Evolutionary conservation across 345 rosid genomes (phyloP).

Genomic region (Pugionium dolabratum): DNA sequence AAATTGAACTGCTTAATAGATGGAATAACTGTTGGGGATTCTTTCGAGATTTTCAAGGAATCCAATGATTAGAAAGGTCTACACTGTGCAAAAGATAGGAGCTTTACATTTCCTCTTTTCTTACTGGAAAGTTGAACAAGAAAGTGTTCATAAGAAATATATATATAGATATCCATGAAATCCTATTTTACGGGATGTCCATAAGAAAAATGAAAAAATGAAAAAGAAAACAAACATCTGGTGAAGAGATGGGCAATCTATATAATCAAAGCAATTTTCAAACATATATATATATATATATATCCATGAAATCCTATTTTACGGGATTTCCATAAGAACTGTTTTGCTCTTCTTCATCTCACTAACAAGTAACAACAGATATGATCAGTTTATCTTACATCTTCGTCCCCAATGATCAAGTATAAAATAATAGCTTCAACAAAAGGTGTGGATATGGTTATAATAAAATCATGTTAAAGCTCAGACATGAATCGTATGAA

Average conservation of each 20-base stretch:
- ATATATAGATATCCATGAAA: not conserved
- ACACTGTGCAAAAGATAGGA: conserved; percentile 16
- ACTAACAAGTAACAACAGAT: not conserved
- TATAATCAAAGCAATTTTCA: conserved; percentile 5
- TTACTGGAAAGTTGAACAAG: conserved; percentile 20
- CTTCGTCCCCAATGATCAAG: too few species aligned
- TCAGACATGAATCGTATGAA: too few species aligned
- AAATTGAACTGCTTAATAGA: not conserved
- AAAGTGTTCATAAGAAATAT: not conserved
- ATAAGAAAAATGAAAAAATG: not conserved
- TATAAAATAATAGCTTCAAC: too few species aligned
- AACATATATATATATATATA: too few species aligned
- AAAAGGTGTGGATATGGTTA: too few species aligned
- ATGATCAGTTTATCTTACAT: too few species aligned
- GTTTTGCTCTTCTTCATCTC: conserved; percentile 9
- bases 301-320: not conserved
- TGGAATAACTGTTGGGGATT: conserved; percentile 27
- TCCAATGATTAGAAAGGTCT: conserved; percentile 28
- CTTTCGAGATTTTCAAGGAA: conserved; percentile 30
- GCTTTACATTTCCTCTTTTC: conserved; percentile 24
- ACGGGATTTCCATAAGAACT: not conserved
- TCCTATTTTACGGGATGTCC: not conserved
- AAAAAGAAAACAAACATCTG: conserved; percentile 4
- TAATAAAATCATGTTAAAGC: too few species aligned
- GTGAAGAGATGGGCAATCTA: not conserved